Base-by-base conservation (phyloP, 2,329 filamentous ascomycete species). In the Fusarium nanum region DNA sequence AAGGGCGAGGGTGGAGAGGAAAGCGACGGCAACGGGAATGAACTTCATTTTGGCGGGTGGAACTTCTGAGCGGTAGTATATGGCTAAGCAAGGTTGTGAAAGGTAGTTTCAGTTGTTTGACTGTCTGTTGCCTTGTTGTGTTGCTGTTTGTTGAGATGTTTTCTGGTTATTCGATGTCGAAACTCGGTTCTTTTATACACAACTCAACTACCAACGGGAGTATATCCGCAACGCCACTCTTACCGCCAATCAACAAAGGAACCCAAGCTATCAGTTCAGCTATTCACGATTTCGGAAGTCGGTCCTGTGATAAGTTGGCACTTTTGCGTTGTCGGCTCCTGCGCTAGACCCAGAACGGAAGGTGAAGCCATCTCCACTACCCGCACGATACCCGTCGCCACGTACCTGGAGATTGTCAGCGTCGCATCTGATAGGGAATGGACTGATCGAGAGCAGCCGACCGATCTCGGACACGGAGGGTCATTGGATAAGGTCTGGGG, bases 1-100 rank as follows among this genome's bases (percentile, higher is more conserved):
- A 3, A 64, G 28, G 22, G 60, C 41, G 10, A 69, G 25, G 45
- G 67, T 46, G 16, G 67, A 62, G 42, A 69, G 64, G 28, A 69
- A 25, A 23, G 65, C 40, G 7, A 65, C 13, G 18, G 56, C 53
- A 6, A 69, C 4, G 2, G 48, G 20, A 11, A 56, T 18, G 28
- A 66, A 54, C 45, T 61, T 69, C 65, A 69, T 69, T n/a, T 32
- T 66, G 9, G 25, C 61, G 30, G 22, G 22, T 23, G 22, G 22
- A 23, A 23, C 22, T 23, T 23, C 22, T 23, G 22, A 23, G 5
- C 22, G 22, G 22, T 23, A 23, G 22, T 23, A 23, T 23, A 14
- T 23, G 1, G 3, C 7, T 45, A 7, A 20, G 18, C 13, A 2
- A 4, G 9, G 1, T 4, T 37, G 2, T 18, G 32, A 6, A 11